phyloP scores from a whole-genome alignment of 2,329 filamentous ascomycete genomes.

The Fusarium armeniacum region DNA sequence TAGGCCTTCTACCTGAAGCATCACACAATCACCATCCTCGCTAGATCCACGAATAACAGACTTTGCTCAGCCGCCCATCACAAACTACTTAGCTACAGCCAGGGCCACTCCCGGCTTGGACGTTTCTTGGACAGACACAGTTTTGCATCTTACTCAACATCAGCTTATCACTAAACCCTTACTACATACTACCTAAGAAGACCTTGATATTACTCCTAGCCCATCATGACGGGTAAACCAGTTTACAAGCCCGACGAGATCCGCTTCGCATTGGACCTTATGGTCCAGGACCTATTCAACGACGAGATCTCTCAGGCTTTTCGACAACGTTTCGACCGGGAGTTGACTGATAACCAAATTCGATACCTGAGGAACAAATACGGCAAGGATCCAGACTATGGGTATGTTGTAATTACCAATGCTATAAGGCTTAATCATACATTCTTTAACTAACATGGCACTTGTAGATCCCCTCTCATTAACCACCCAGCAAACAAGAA shows the following conservation, averaged over 20 bases:
- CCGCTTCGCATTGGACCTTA: slow-evolving; percentile 52
- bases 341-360: slow-evolving; percentile 54
- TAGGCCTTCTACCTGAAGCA: not conserved
- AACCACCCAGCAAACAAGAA: slow-evolving; percentile 35
- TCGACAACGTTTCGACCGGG: slow-evolving; percentile 48
- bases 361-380: slow-evolving; percentile 60
- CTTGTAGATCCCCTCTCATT: slow-evolving; percentile 24
- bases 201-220: slow-evolving; percentile 6
- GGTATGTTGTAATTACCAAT: slow-evolving; percentile 49
- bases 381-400: slow-evolving; percentile 56
- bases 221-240: slow-evolving; percentile 48
- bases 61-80: slow-evolving; percentile 5
- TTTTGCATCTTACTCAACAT: not conserved
- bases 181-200: not conserved
- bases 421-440: not conserved
- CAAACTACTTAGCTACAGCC: not conserved
- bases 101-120: not conserved
- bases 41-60: not conserved
- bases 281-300: slow-evolving; percentile 46
- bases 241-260: slow-evolving; percentile 56
- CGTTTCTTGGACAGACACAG: slow-evolving; percentile 30
- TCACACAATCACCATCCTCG: slow-evolving; percentile 4
- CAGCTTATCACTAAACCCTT: not conserved
- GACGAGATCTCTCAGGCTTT: slow-evolving; percentile 52
- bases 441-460: not conserved